These are phyloP conservation scores for Podila epicladia DNA, from an alignment of 192 early-diverging fungal species.

Conservation along the genomic window DNA sequence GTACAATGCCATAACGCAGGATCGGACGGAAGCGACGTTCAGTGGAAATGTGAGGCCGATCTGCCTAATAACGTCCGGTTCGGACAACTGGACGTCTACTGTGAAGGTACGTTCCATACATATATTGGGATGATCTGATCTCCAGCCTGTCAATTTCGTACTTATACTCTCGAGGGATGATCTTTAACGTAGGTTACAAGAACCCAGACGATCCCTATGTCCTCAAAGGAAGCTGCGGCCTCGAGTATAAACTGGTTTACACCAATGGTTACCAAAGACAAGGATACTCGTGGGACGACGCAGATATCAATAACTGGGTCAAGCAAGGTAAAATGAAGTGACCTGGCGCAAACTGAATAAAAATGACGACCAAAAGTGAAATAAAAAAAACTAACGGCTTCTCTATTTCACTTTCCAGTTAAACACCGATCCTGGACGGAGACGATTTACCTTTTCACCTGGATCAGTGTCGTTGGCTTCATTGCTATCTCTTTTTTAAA, in stretches of 20 bases:
- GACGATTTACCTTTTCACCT: slow-evolving; percentile 12
- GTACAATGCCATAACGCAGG: slow-evolving; percentile 54
- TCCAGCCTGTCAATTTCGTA: background rate
- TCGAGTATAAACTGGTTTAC: slow-evolving; percentile 53
- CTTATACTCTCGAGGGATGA: background rate
- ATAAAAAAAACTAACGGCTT: background rate
- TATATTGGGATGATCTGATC: background rate
- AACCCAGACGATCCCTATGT: slow-evolving; percentile 56
- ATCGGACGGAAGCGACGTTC: slow-evolving; percentile 57
- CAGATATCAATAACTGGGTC: slow-evolving; percentile 19
- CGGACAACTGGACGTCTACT: slow-evolving; percentile 51
- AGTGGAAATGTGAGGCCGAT: slow-evolving; percentile 60
- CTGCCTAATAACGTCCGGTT: slow-evolving; percentile 50
- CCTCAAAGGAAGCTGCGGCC: slow-evolving; percentile 53
- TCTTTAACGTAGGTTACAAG: slow-evolving; percentile 24
- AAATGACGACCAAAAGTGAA: background rate
- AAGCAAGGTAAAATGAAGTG: slow-evolving; percentile 12
- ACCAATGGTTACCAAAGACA: slow-evolving; percentile 10
- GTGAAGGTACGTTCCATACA: slow-evolving; percentile 31
- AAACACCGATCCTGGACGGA: slow-evolving; percentile 26
- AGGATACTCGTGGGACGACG: background rate
- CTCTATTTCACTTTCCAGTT: background rate
- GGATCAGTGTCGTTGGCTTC: slow-evolving; percentile 23
- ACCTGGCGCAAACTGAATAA: background rate
- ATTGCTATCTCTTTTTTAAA: slow-evolving; percentile 26